Evolutionary conservation across 2,329 filamentous ascomycete genomes (phyloP).

Genomic region (Sarocladium brachiariae): DNA sequence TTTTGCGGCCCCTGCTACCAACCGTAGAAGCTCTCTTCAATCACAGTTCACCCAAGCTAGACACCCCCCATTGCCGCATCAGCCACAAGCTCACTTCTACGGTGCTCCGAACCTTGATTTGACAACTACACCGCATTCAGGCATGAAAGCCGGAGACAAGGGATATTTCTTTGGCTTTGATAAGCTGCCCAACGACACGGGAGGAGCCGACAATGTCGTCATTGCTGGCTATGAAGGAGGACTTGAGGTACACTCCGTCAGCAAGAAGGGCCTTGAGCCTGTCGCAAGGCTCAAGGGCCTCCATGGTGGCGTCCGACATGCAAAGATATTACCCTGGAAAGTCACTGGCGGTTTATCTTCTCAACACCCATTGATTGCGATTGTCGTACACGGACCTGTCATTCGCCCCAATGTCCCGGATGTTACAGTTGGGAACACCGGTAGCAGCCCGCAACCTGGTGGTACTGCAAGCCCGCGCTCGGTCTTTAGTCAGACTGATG

Average conservation of each 20-base stretch:
- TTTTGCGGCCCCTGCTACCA: constrained; percentile 26
- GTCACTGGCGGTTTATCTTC: constrained; percentile 44
- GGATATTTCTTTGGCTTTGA: constrained; percentile 82
- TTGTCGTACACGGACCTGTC: constrained; percentile 73
- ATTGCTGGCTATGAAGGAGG: constrained; percentile 76
- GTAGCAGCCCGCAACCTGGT: constrained; percentile 29
- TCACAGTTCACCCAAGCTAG: constrained; percentile 43
- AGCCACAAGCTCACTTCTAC: constrained; percentile 72
- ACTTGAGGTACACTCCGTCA: constrained; percentile 67
- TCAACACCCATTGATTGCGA: constrained; percentile 66
- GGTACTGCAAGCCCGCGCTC: constrained; percentile 35
- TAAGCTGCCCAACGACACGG: constrained; percentile 42
- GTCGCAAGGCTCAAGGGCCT: constrained; percentile 68
- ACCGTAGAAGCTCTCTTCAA: constrained; percentile 42
- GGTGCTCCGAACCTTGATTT: constrained; percentile 68
- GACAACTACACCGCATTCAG: constrained; percentile 49
- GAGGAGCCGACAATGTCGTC: constrained; percentile 53
- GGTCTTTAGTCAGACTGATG: constrained; percentile 31
- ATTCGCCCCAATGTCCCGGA: constrained; percentile 36
- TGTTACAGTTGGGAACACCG: constrained; percentile 28
- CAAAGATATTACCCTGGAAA: constrained; percentile 73
- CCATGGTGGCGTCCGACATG: constrained; percentile 70
- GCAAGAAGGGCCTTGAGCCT: constrained; percentile 63
- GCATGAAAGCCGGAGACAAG: constrained; percentile 56
- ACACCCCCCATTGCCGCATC: constrained; percentile 64